Evolutionary conservation across 805 yeast genomes (phyloP), one percentile per base, ranked within the genome.

Genomic region (Hanseniaspora vineae): DNA sequence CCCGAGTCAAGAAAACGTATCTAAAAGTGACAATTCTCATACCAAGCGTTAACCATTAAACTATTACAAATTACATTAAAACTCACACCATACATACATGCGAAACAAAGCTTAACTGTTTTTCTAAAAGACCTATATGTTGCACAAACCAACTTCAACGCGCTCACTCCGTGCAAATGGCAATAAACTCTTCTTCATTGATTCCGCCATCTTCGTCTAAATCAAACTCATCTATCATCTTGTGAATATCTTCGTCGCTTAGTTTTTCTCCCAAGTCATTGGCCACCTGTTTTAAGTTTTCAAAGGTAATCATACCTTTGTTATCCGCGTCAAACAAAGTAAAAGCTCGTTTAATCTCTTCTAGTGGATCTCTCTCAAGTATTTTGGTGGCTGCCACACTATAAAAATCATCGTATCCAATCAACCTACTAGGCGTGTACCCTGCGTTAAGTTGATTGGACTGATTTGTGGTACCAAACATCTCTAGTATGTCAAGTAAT

Each of bases 211-310:
- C 97, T 48, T 86, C 95, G 61, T 92, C 97, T 46, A 89, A 67
- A 66, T 92, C 99, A 60, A 92, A 92, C 64, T 90, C 97, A 52
- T 89, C 96, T 54, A 92, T 92, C 98, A 92, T 92, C 4, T 97
- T 97, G 54, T 84, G 75, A 46, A 92, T 70, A 59, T 92, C 98
- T 50, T 87, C 96, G 55, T 92, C 99, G 6, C 86, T 80, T 49
- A 92, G 68, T 55, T 82, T 84, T 63, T 92, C 98, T 2, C 96
- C 97, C 49, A 92, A 67, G 54, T 90, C 97, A 55, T 84, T 84
- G 11, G 97, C 92, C 1, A 90, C 95, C 51, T 92, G 75, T 62
- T 94, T 77, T 50, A 92, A 72, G 59, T 88, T 84, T 54, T 89
- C 75, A 45, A 90, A 69, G 48, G 84, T 77, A 52, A 89, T 88